Base-by-base conservation (phyloP, 345 rosid genomes). In the Camelina hispida region DNA sequence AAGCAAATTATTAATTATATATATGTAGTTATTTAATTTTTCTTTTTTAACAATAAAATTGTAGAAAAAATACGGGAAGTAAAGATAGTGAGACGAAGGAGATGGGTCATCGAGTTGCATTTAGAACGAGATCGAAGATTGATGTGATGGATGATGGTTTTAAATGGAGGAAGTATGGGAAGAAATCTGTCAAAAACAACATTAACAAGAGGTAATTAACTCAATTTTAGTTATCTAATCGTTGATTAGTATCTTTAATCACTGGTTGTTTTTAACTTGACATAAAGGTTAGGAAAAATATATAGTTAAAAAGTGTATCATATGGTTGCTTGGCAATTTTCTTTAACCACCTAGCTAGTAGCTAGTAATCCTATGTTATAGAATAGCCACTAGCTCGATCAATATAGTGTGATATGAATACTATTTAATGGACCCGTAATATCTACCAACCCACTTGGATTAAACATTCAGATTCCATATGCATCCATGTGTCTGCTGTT, bases 101-200 rank as follows among this genome's bases (percentile, higher is more conserved):
- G 51, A 68, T 10, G 73, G 84, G 74, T 22, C 63, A 55, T 32
- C 79, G 95, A 74, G 88, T 94, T 73, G 97, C 98, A 74, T 94
- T 94, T 70, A 83, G 88, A 78, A 91, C 90, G 20, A 85, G 85
- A 80, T 89, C 98, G 18, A 87, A 88, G 77, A 61, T 83, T 60
- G 98, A 94, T 64, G 81, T 91, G 42, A 88, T 91, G 88, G 95
- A 94, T 57, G 98, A 94, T 83, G 98, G 98, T 9, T 93, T 77
- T 55, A 91, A 86, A 69, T 93, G 98, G 98, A 86, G 98, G 79
- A 93, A 93, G 38, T 93, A 93, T 51, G 98, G 98, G 11, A 91
- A 93, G 80, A 93, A 93, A 67, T 84, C 94, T 0, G 89, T 93
- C 69, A 93, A 93, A 82, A 90, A 88, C 87, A 89, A 83, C 80